Base-by-base conservation (phyloP, 768 basidiomycete genomes). In the Galerina marginata region DNA sequence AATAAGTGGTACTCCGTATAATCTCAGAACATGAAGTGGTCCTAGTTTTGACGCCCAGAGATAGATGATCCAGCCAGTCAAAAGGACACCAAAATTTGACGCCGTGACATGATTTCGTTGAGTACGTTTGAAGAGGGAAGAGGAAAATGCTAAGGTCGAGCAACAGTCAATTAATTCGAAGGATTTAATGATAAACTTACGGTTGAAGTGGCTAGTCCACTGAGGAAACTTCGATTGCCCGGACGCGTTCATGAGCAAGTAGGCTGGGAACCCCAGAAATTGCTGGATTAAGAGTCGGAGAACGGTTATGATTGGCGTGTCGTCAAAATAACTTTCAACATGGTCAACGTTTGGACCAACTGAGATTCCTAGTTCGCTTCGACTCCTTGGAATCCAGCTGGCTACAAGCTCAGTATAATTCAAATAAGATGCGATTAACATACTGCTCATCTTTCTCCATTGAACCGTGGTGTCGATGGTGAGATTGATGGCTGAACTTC, bases 381-480 rank as follows among this genome's bases (percentile, higher is more conserved):
- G 3, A 12, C 29, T 52, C n/a, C 23, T 40, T 11, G 53, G 53
- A 20, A 54, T 43, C 53, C 53, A 54, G 39, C 53, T 54, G 15
- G 11, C 6, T 12, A 23, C 7, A 38, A 2, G 23, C 16, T 38
- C 4, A 43, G 14, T 2, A 11, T 11, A 42, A 23, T 26, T 10
- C 5, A 40, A 20, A 54, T 9, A 15, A 15, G 6, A 42, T 43
- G 5, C 10, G 2, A 9, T 10, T 4, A n/a, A 54, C 53, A 4
- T 26, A 54, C 53, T 54, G 53, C n/a, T 54, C 39, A n/a, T 54
- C 53, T n/a, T 42, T 54, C 6, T 54, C 53, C 53, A 54, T 54
- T 14, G 53, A 54, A 2, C 15, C 53, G 15, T 54, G 53, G 23
- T 54, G 37, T 4, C 53, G 53, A 26, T 54, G 53, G 15, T 54